Percentiles rank a stretch among this genome's conserved stretches.
Evolutionary conservation across 2,329 filamentous ascomycete genomes (phyloP).

Genomic region (Colletotrichum tabaci): DNA sequence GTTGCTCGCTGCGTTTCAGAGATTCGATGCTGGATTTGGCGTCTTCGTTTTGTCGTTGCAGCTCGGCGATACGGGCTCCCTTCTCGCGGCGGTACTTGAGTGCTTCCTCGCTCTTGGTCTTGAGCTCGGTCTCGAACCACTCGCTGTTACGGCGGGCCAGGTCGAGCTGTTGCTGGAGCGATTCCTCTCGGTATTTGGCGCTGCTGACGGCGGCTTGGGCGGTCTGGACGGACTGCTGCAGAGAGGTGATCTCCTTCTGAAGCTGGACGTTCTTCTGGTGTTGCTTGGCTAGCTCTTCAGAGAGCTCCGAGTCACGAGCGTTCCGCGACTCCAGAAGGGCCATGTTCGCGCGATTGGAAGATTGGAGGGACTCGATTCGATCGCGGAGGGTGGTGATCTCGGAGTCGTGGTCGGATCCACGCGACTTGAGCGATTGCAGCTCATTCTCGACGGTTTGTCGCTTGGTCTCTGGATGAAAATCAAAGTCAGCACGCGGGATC

Average conservation of each 20-base stretch:
- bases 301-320: conserved; percentile 85
- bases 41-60: conserved; percentile 92
- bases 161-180: conserved; percentile 90
- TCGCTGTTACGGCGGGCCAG: conserved; percentile 91
- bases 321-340: conserved; percentile 92
- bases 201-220: conserved; percentile 85
- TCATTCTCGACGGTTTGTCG: conserved; percentile 85
- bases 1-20: conserved; percentile 83
- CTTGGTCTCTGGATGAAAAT: conserved; percentile 73
- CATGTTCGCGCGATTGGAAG: conserved; percentile 91
- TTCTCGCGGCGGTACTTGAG: conserved; percentile 96
- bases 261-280: conserved; percentile 91
- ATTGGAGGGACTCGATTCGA: conserved; percentile 88
- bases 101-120: conserved; percentile 89
- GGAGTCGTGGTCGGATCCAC: conserved; percentile 80
- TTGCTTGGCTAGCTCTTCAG: conserved; percentile 88
- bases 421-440: conserved; percentile 82
- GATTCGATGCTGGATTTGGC: conserved; percentile 82
- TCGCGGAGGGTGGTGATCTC: conserved; percentile 84
- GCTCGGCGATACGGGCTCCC: conserved; percentile 86
- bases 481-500: neutral
- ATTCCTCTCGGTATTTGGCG: conserved; percentile 92
- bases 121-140: conserved; percentile 92
- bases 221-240: conserved; percentile 88
- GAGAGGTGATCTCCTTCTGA: conserved; percentile 82